phyloP scores from a whole-genome alignment of 2,329 filamentous ascomycete species.

The Fusarium sp. region DNA sequence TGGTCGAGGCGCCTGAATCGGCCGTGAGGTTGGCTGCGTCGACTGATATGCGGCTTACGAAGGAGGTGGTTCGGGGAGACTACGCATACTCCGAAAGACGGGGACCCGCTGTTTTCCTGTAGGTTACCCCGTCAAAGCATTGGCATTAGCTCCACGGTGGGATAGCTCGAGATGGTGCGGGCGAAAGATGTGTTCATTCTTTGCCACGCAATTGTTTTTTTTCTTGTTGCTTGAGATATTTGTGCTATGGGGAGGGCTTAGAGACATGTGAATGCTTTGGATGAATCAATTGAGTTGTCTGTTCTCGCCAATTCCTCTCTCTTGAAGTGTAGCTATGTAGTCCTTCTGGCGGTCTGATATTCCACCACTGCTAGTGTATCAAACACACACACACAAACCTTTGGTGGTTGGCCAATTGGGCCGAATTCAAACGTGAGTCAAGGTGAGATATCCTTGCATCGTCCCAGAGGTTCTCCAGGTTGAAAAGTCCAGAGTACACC shows the following conservation, averaged over 20 bases:
- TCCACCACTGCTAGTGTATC: background rate
- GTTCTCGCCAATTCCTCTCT: background rate
- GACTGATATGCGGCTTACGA: constrained; percentile 20
- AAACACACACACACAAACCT: background rate
- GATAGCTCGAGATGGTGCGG: constrained; percentile 25
- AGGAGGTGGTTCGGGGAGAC: constrained; percentile 26
- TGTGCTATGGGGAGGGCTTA: background rate
- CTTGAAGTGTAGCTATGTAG: background rate
- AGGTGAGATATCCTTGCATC: constrained; percentile 26
- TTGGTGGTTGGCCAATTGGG: constrained; percentile 20
- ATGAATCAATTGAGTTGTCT: background rate
- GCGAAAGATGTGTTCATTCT: constrained; percentile 12
- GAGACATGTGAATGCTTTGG: background rate
- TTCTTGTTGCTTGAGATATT: background rate
- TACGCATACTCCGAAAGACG: constrained; percentile 28
- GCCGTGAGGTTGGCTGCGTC: constrained; percentile 3
- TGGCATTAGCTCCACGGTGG: constrained; percentile 24
- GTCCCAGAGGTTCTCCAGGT: constrained; percentile 23
- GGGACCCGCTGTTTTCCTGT: constrained; percentile 17
- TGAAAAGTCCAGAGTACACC: constrained; percentile 13
- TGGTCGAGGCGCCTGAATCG: constrained; percentile 30
- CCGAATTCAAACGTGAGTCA: constrained; percentile 28
- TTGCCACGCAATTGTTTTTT: constrained; percentile 20
- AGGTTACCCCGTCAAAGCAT: constrained; percentile 22
- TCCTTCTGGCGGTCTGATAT: constrained; percentile 12